Evolutionary conservation across 805 yeast genomes (phyloP), one percentile per base, ranked within the genome.

Genomic region (Pichia cephalocereana): DNA sequence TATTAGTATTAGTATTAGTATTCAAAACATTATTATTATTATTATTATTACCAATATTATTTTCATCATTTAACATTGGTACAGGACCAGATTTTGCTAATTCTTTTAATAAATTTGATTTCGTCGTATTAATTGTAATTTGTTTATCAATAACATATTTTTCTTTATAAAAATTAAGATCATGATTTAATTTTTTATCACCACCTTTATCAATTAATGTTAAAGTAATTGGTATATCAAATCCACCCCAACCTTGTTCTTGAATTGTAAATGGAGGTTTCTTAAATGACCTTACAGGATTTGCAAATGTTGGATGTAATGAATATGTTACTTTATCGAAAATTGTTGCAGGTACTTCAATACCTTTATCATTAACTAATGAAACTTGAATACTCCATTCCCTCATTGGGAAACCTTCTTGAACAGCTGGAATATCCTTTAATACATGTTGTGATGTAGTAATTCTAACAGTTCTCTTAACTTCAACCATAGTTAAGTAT

Each of bases 191-290:
- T 62, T 86, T 86, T 52, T 84, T 76, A 65, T 90, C 97, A 44
- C 98, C 98, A 47, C 83, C 85, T 61, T 84, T 86, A 51, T 95
- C 98, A 18, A 83, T 74, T 41, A 86, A 70, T 52, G 84, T 84
- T 40, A 90, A 71, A 34, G 85, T 75, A 52, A 93, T 82, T 38
- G 86, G 86, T 63, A 93, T 76, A 61, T 90, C 96, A 60, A 91
- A 91, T 56, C 91, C 98, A 64, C 98, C 99, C 98, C 99, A 91
- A 45, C 99, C 99, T 69, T 87, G 83, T 65, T 91, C 99, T 60
- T 80, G 86, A 49, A 91, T 83, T 61, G 69, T 77, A 69, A 90
- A 91, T 11, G 99, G 99, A 10, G 85, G 77, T 60, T 82, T 82
- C 60, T 85, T 86, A 62, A 88, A 65, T 12, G 83, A 73, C 64